phyloP scores from a whole-genome alignment of 2,329 filamentous ascomycete genomes.

The Ophiostoma quercus region DNA sequence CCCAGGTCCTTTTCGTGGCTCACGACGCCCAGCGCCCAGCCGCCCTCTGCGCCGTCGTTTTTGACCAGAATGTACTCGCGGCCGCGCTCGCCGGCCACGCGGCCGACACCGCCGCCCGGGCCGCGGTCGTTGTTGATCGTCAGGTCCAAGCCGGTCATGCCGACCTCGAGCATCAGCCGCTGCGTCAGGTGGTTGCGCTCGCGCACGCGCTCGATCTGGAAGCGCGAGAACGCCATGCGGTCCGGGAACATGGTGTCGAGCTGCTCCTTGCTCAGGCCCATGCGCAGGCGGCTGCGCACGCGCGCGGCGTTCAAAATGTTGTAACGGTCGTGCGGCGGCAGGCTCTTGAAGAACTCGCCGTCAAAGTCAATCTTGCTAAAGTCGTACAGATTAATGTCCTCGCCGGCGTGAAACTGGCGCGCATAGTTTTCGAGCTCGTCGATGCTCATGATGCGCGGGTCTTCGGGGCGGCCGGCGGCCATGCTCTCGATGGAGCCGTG shows the following conservation, averaged over 20 bases:
- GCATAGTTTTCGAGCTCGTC: conserved; percentile 94
- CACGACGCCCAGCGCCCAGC: conserved; percentile 93
- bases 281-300: conserved; percentile 78
- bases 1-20: conserved; percentile 76
- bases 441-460: conserved; percentile 92
- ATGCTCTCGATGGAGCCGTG: conserved; percentile 71
- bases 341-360: conserved; percentile 85
- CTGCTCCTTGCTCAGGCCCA: conserved; percentile 96
- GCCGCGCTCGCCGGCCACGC: conserved; percentile 78
- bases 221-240: conserved; percentile 92
- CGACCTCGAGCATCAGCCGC: conserved; percentile 86
- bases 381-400: conserved; percentile 88
- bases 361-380: conserved; percentile 99
- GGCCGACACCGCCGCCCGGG: conserved; percentile 47
- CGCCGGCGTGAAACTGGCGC: conserved; percentile 81
- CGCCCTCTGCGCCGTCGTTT: conserved; percentile 89
- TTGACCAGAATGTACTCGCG: conserved; percentile 95
- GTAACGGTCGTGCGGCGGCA: conserved; percentile 86
- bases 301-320: conserved; percentile 95
- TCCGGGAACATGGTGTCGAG: conserved; percentile 95
- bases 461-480: conserved; percentile 67
- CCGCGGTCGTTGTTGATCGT: conserved; percentile 43
- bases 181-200: conserved; percentile 95
- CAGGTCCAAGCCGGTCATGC: conserved; percentile 73
- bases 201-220: conserved; percentile 89